Evolutionary conservation across 2,329 filamentous ascomycete genomes (phyloP).

Genomic region (Sarocladium kiliense): DNA sequence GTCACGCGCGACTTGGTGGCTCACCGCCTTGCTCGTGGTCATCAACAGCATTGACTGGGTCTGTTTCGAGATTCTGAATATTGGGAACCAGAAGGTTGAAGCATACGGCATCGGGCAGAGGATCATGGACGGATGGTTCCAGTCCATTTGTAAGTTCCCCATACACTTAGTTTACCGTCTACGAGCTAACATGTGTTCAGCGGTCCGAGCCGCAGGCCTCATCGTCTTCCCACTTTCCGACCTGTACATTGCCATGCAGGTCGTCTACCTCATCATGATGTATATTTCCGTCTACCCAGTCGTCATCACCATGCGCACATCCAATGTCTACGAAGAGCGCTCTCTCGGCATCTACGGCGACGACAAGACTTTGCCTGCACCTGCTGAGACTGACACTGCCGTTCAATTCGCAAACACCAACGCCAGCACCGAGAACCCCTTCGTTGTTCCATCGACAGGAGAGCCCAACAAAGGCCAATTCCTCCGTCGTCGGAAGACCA

Average conservation of each 20-base stretch:
- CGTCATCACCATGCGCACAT: slow-evolving; percentile 59
- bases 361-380: slow-evolving; percentile 22
- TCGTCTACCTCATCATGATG: slow-evolving; percentile 61
- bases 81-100: slow-evolving; percentile 53
- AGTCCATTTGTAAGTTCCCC: slow-evolving; percentile 44
- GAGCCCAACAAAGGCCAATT: slow-evolving; percentile 19
- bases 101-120: slow-evolving; percentile 46
- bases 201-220: slow-evolving; percentile 61
- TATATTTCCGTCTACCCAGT: slow-evolving; percentile 61
- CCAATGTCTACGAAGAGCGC: slow-evolving; percentile 68
- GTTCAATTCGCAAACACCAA: not conserved
- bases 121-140: slow-evolving; percentile 60
- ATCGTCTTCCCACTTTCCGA: slow-evolving; percentile 57
- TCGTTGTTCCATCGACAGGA: slow-evolving; percentile 16
- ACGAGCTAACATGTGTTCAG: slow-evolving; percentile 21
- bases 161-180: not conserved
- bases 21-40: slow-evolving; percentile 53
- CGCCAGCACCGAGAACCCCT: slow-evolving; percentile 9
- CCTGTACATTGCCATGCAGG: slow-evolving; percentile 51
- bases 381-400: not conserved
- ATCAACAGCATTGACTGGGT: slow-evolving; percentile 62
- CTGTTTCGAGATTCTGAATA: slow-evolving; percentile 60
- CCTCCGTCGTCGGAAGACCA: slow-evolving; percentile 18
- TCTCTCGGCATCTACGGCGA: slow-evolving; percentile 55
- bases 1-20: slow-evolving; percentile 58